phyloP scores from a whole-genome alignment of 441 rosid species.

The Hypseocharis bilobata region DNA sequence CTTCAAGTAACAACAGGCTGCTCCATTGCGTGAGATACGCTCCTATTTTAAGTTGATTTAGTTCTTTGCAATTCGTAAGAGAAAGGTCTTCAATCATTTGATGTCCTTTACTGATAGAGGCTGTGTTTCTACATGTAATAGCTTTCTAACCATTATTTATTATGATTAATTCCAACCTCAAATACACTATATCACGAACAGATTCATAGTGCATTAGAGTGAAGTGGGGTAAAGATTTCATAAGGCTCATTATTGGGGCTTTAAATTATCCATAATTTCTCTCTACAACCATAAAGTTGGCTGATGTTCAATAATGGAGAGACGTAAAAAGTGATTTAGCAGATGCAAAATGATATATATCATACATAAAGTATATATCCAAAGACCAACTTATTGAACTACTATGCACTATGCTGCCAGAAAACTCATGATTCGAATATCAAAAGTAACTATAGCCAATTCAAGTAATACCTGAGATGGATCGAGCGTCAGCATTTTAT shows the following conservation, averaged over 20 bases:
- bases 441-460: background rate
- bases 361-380: background rate
- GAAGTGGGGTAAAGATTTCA: background rate
- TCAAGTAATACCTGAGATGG: conserved; percentile 64
- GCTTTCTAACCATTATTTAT: background rate
- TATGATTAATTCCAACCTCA: background rate
- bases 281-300: background rate
- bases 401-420: background rate
- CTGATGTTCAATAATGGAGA: background rate
- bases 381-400: too few species aligned
- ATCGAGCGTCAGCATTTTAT: conserved; percentile 84
- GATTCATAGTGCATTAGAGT: background rate
- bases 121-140: background rate
- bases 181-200: background rate
- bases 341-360: background rate
- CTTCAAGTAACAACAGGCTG: background rate
- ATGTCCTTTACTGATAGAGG: too few species aligned
- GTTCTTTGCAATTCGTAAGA: background rate
- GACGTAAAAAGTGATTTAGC: background rate
- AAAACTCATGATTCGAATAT: background rate
- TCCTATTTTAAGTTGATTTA: too few species aligned
- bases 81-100: background rate
- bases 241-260: background rate
- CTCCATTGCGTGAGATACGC: background rate
- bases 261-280: background rate